These are phyloP conservation scores for Clarireedia paspali DNA, from an alignment of 2,329 filamentous ascomycete species.

Conservation along the genomic window DNA sequence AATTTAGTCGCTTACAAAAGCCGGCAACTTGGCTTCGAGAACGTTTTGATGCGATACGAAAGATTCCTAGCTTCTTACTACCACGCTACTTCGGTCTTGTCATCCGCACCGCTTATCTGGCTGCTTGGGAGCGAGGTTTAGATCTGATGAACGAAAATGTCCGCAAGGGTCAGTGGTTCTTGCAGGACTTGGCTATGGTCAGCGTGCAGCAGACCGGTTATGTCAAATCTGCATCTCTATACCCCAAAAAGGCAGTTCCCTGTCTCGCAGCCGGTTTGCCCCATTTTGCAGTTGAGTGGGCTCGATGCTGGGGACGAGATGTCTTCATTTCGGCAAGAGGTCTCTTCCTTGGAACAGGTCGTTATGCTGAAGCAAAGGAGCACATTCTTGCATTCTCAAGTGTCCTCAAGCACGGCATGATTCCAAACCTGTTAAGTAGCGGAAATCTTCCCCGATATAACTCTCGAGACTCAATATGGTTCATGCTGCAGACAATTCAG, in stretches of 20 bases:
- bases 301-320: constrained; percentile 93
- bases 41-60: constrained; percentile 78
- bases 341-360: constrained; percentile 82
- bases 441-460: constrained; percentile 88
- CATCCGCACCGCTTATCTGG: constrained; percentile 78
- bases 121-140: constrained; percentile 70
- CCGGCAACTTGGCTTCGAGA: constrained; percentile 73
- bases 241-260: constrained; percentile 76
- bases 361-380: constrained; percentile 82
- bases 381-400: constrained; percentile 94
- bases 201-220: constrained; percentile 85
- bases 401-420: constrained; percentile 96
- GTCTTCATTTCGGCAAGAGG: constrained; percentile 94
- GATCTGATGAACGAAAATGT: constrained; percentile 74
- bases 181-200: constrained; percentile 83
- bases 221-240: constrained; percentile 84
- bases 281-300: constrained; percentile 91
- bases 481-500: constrained; percentile 92
- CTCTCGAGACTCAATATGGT: constrained; percentile 94
- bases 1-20: constrained; percentile 54
- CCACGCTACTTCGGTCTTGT: constrained; percentile 91
- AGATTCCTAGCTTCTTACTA: constrained; percentile 79
- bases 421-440: constrained; percentile 85
- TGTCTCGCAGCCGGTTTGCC: constrained; percentile 87
- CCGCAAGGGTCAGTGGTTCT: constrained; percentile 75